phyloP scores from a whole-genome alignment of 2,329 filamentous ascomycete genomes.

The Trichoderma hamatum region DNA sequence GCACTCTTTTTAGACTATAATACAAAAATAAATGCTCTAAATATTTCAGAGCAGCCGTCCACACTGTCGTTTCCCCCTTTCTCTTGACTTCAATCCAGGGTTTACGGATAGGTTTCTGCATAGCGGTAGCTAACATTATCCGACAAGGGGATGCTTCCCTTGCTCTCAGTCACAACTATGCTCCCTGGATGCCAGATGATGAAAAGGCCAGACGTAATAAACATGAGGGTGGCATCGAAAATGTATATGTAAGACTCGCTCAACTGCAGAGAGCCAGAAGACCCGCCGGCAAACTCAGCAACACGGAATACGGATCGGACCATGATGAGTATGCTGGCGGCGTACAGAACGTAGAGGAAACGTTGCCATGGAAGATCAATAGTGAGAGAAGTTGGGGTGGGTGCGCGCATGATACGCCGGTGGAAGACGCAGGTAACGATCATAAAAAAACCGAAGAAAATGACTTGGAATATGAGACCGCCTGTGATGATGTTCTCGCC shows the following conservation, averaged over 20 bases:
- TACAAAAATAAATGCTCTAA: no score
- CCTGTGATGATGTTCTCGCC: conserved; percentile 54
- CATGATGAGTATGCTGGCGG: conserved; percentile 42
- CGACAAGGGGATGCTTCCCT: no score
- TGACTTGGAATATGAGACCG: conserved; percentile 57
- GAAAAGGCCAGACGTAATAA: conserved; percentile 30
- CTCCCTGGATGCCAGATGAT: no score
- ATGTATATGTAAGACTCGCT: conserved; percentile 44
- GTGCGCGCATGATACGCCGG: conserved; percentile 32
- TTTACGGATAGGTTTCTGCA: no score
- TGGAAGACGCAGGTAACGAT: conserved; percentile 51
- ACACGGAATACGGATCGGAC: conserved; percentile 47
- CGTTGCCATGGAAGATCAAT: conserved; percentile 37
- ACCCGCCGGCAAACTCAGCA: conserved; percentile 47
- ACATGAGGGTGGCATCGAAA: conserved; percentile 45
- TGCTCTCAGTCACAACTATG: no score
- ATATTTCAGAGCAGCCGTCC: no score
- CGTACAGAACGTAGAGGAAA: conserved; percentile 36
- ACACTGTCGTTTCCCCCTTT: no score
- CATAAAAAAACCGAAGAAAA: conserved; percentile 59
- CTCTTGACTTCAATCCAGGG: no score
- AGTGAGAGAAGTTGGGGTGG: no score
- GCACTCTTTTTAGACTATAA: no score
- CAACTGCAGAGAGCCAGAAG: conserved; percentile 38
- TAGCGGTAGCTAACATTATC: no score